Evolutionary conservation across 768 basidiomycete species (phyloP).

Genomic region (Collybia nuda): DNA sequence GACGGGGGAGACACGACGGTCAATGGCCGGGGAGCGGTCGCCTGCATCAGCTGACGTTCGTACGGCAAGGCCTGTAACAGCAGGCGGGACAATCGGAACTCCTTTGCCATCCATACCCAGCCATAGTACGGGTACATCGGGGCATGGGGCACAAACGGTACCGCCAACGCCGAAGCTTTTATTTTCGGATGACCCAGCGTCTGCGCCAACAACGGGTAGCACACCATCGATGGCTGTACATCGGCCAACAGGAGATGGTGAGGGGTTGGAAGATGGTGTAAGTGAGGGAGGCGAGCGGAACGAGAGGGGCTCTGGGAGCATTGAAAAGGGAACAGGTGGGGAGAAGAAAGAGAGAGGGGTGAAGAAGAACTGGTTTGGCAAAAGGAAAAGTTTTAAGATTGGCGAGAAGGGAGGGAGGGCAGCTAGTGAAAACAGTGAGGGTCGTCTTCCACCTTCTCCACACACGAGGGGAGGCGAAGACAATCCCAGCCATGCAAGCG

Average conservation of each 20-base stretch:
- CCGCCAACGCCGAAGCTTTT: slow-evolving; percentile 13
- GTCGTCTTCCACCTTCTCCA: background rate
- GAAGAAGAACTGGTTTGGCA: slow-evolving; percentile 51
- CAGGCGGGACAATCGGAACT: background rate
- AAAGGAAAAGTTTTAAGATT: slow-evolving; percentile 47
- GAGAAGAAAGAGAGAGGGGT: slow-evolving; percentile 35
- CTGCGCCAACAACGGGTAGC: too few species aligned
- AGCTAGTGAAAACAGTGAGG: slow-evolving; percentile 6
- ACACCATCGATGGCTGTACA: too few species aligned
- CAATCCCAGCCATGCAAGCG: background rate
- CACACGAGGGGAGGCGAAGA: background rate
- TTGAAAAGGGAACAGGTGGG: slow-evolving; percentile 16
- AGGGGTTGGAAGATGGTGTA: background rate
- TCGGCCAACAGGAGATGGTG: background rate
- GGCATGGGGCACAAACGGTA: background rate
- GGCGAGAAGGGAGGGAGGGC: slow-evolving; percentile 26
- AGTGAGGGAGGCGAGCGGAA: background rate
- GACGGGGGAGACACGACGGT: too few species aligned
- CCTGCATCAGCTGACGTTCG: too few species aligned
- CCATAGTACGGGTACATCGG: too few species aligned
- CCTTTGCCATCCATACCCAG: background rate
- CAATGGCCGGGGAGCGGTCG: too few species aligned
- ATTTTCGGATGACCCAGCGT: slow-evolving; percentile 1
- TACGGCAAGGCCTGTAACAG: background rate
- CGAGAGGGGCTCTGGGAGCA: too few species aligned